These are phyloP conservation scores for Nicotiana otophora DNA, from an alignment of 257 asterid species.

Conservation along the genomic window DNA sequence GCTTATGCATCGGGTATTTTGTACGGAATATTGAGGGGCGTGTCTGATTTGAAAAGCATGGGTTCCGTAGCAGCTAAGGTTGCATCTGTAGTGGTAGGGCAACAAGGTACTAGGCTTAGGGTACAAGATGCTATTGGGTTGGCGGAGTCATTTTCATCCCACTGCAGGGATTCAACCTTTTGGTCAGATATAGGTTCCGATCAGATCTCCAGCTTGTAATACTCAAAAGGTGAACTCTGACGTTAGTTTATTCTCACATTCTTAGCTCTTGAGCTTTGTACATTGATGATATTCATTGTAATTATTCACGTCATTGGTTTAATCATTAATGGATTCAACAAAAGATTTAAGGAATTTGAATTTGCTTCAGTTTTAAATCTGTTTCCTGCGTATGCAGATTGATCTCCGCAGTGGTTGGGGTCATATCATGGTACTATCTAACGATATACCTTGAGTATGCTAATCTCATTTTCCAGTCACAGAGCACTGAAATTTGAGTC, in stretches of 20 bases:
- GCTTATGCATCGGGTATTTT: constrained; percentile 93
- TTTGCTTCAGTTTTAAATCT: neutral
- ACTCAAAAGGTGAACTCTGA: neutral
- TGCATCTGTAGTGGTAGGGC: constrained; percentile 83
- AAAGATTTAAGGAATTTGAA: neutral
- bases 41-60: constrained; percentile 63
- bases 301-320: constrained; percentile 9
- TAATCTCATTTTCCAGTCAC: too few species aligned
- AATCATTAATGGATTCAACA: neutral
- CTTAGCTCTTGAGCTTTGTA: constrained; percentile 18
- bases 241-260: neutral
- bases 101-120: constrained; percentile 87
- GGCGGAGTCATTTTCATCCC: constrained; percentile 51
- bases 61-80: constrained; percentile 87
- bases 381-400: neutral
- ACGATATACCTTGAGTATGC: too few species aligned
- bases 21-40: constrained; percentile 60
- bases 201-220: constrained; percentile 73
- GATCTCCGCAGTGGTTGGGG: too few species aligned
- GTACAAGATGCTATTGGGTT: constrained; percentile 63
- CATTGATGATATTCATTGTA: constrained; percentile 20
- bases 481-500: too few species aligned
- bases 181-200: constrained; percentile 73
- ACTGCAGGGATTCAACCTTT: constrained; percentile 33
- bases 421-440: too few species aligned